phyloP scores from a whole-genome alignment of 75 land plant species.

The Isoetes taiwanensis region DNA sequence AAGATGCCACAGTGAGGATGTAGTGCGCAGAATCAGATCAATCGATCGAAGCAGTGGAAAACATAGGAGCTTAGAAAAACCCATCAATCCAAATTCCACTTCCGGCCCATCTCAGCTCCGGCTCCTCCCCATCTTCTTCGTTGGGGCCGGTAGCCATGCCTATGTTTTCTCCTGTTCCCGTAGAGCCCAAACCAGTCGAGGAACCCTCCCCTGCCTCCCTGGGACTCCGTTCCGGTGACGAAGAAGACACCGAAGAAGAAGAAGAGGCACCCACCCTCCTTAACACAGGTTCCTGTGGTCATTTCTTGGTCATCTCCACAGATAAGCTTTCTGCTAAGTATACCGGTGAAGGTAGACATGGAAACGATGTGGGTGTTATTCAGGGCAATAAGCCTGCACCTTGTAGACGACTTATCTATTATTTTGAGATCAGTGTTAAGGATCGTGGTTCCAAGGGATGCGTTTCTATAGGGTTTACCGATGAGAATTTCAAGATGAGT shows the following conservation, averaged over 20 bases:
- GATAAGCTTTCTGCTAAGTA: constrained; percentile 82
- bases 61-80: no score
- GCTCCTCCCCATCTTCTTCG: no score
- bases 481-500: constrained; percentile 48
- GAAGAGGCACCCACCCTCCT: constrained; percentile 64
- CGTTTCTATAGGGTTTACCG: constrained; percentile 76
- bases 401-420: constrained; percentile 47
- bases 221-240: background rate
- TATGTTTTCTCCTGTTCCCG: no score
- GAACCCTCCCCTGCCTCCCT: no score
- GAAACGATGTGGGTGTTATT: constrained; percentile 85
- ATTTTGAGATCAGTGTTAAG: constrained; percentile 76
- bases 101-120: no score
- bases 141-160: no score
- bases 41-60: no score
- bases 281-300: constrained; percentile 62
- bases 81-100: no score
- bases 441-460: constrained; percentile 58
- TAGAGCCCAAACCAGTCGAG: no score
- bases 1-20: no score
- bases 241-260: constrained; percentile 25
- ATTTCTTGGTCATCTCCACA: constrained; percentile 48
- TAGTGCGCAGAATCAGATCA: no score
- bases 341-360: constrained; percentile 44
- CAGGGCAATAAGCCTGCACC: constrained; percentile 83